Conservation (phyloP, 2,329 filamentous ascomycete genomes). For the Pseudopyrenochaeta lycopersici region DNA sequence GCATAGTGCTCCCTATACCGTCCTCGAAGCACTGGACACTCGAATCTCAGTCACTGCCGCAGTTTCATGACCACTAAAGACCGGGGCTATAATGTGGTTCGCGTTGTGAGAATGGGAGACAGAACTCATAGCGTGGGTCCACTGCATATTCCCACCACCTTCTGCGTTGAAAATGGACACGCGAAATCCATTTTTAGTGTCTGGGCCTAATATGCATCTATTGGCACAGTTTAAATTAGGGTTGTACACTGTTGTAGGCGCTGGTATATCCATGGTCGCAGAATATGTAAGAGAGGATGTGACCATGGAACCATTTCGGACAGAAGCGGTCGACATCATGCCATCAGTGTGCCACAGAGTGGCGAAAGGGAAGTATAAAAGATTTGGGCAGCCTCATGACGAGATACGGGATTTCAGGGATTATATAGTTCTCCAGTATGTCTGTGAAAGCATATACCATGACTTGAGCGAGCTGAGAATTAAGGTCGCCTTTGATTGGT, state of each 20-base stretch:
- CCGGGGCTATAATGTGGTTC: constrained; percentile 13
- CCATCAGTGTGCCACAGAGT: no score
- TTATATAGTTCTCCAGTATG: no score
- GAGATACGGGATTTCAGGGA: no score
- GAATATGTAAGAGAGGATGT: no score
- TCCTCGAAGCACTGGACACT: not conserved
- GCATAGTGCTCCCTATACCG: not conserved
- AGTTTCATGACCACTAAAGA: constrained; percentile 5
- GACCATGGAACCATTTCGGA: no score
- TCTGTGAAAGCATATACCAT: no score
- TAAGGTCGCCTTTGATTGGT: no score
- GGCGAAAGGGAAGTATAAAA: no score
- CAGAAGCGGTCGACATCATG: no score
- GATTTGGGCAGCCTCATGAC: no score
- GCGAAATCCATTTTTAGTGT: constrained; percentile 3
- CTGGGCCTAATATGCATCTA: constrained; percentile 8
- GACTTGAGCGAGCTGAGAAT: no score
- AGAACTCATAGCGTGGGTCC: constrained; percentile 7
- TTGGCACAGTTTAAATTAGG: constrained; percentile 1
- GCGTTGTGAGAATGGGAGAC: constrained; percentile 6
- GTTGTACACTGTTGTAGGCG: constrained; percentile 1
- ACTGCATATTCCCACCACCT: not conserved
- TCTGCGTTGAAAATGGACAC: not conserved
- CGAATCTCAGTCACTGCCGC: constrained; percentile 8
- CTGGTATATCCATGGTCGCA: not conserved